Evolutionary conservation across 352 stramenopile genomes (phyloP), one percentile per base, ranked within the genome.

Genomic region (Phytophthora constricta): DNA sequence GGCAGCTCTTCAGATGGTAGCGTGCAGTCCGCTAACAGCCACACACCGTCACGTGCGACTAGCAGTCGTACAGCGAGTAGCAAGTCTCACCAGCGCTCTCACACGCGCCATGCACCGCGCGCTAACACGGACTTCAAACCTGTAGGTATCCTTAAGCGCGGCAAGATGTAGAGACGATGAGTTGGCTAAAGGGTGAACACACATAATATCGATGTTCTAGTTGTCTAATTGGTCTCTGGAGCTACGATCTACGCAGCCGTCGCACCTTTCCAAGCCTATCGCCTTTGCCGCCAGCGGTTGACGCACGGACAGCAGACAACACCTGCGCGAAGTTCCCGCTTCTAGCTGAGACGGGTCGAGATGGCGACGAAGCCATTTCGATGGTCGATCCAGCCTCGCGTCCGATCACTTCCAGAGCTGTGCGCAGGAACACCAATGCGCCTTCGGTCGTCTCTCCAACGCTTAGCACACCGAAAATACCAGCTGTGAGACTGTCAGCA

Each of bases 401-500:
- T 10, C 67, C 82, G 56, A 96, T 86, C 20, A 93, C 80, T 39
- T 95, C 87, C 13, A 96, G 75, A 19, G 86, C 85, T 27, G 81
- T 89, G 2, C 84, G 80, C 20, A 92, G 66, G 45, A 82, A 90
- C 11, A 77, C 76, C 37, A 89, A 48, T 11, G 87, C 83, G 23
- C 83, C 74, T 27, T 68, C 57, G 0, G 68, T 63, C 5, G 76
- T 80, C 57, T 92, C 82, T 19, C 79, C 80, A 27, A 90, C 80
- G 60, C 85, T 90, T 22, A 93, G 58, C 0, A 91, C 47, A 13
- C 84, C 87, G 10, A 96, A 84, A 25, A 95, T 82, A 13, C 87
- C 86, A 5, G 83, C 86, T 3, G 87, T 91, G 63, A 96, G 85
- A 51, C 86, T 95, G 72, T 96, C 87, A 2, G 75, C 61, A 7